Evolutionary conservation across 1,284 basidiomycete genomes (phyloP).

Genomic region (Rhodotorula sp.): DNA sequence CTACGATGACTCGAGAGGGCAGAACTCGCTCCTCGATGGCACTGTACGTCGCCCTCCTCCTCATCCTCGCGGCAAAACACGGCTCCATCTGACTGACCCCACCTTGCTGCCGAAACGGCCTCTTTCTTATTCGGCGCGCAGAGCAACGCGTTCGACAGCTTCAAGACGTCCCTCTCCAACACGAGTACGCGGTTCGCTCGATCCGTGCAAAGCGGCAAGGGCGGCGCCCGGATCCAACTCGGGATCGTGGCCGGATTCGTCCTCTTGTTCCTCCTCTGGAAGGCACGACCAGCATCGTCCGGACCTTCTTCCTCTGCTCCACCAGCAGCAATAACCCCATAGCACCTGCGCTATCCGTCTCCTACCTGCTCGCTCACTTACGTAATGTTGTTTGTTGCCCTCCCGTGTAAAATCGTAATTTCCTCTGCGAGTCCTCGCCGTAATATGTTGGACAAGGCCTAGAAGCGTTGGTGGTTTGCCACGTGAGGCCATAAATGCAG

Average conservation of each 20-base stretch:
- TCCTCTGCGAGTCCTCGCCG: no score
- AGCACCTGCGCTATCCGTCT: no score
- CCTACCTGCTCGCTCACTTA: neutral
- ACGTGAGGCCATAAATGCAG: no score
- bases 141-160: conserved; percentile 43
- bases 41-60: conserved; percentile 30
- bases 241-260: conserved; percentile 33
- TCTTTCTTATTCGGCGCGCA: conserved; percentile 6
- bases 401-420: no score
- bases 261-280: conserved; percentile 32
- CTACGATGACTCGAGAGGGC: conserved; percentile 41
- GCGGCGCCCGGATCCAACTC: conserved; percentile 25
- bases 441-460: no score
- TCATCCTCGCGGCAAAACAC: no score
- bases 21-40: conserved; percentile 42
- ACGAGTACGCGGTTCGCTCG: conserved; percentile 36
- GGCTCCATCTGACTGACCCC: neutral
- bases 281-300: conserved; percentile 7
- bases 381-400: no score
- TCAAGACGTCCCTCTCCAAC: conserved; percentile 40
- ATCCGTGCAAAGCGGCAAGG: conserved; percentile 30
- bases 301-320: neutral
- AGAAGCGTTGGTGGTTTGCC: no score
- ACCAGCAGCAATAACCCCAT: neutral
- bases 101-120: neutral